Conservation (phyloP, 108 stramenopile genomes). For the Aurantiochytrium sp. region DNA sequence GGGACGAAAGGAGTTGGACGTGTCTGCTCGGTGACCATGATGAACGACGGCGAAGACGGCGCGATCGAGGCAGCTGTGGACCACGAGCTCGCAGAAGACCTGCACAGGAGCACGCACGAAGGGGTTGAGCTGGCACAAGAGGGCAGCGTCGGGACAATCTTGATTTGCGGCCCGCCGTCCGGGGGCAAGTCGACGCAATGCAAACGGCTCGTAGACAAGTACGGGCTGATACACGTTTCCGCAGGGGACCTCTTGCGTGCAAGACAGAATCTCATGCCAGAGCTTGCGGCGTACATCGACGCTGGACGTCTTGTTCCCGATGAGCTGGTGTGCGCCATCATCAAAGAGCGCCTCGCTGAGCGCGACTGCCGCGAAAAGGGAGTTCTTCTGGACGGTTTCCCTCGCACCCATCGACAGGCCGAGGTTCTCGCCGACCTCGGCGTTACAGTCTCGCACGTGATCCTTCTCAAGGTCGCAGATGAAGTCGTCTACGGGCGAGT, state of each 20-base stretch:
- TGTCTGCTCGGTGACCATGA: no score
- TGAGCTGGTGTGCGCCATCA: constrained; percentile 79
- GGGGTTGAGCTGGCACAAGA: no score
- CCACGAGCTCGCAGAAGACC: no score
- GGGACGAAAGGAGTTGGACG: no score
- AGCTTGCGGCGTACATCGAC: constrained; percentile 73
- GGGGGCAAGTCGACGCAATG: constrained; percentile 80
- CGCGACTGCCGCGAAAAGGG: constrained; percentile 71
- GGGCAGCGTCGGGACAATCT: constrained; percentile 35
- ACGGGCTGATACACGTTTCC: constrained; percentile 66
- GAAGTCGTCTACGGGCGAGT: constrained; percentile 80
- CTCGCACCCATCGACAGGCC: constrained; percentile 85
- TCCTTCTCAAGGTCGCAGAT: constrained; percentile 88
- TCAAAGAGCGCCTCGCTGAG: constrained; percentile 71
- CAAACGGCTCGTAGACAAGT: constrained; percentile 55
- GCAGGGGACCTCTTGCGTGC: constrained; percentile 79
- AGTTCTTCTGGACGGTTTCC: constrained; percentile 95
- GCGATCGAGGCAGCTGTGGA: no score
- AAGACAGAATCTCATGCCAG: constrained; percentile 34
- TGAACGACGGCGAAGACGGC: no score
- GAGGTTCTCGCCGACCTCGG: constrained; percentile 72
- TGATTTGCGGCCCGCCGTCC: constrained; percentile 72
- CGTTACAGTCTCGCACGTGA: constrained; percentile 70
- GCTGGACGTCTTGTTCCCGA: constrained; percentile 86
- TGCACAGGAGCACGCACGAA: no score